Evolutionary conservation across 352 stramenopile genomes (phyloP).

Genomic region (Phytophthora ramorum): DNA sequence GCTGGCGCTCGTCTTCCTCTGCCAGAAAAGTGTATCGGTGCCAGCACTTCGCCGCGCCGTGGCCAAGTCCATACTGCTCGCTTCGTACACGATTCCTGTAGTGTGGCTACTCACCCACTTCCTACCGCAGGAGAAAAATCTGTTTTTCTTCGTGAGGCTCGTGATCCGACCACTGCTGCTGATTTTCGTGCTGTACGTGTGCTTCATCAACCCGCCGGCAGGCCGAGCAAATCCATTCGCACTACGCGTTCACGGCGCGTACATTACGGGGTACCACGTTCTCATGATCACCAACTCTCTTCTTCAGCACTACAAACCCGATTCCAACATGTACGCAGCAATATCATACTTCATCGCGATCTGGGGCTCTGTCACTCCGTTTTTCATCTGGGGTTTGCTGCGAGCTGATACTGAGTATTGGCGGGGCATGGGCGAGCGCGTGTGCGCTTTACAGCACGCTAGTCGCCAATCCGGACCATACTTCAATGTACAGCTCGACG

Average conservation of each 20-base stretch:
- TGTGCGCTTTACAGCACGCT: slow-evolving; percentile 39
- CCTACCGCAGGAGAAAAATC: slow-evolving; percentile 6
- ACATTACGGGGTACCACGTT: slow-evolving; percentile 39
- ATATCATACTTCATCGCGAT: slow-evolving; percentile 30
- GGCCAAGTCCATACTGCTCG: slow-evolving; percentile 46
- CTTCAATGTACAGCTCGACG: slow-evolving; percentile 30
- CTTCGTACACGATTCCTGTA: slow-evolving; percentile 53
- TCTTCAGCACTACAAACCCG: slow-evolving; percentile 18
- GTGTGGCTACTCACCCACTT: slow-evolving; percentile 34
- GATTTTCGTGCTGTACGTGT: slow-evolving; percentile 43
- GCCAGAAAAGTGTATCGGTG: slow-evolving; percentile 71
- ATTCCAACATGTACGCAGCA: slow-evolving; percentile 3
- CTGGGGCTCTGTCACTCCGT: slow-evolving; percentile 41
- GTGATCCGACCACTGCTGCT: slow-evolving; percentile 27
- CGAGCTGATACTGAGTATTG: slow-evolving; percentile 62
- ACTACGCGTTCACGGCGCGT: slow-evolving; percentile 42
- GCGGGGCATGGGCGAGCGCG: slow-evolving; percentile 48
- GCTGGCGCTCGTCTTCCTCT: slow-evolving; percentile 54
- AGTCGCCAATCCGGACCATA: slow-evolving; percentile 5
- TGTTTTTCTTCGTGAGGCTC: slow-evolving; percentile 34
- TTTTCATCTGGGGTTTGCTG: slow-evolving; percentile 60
- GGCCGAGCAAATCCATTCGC: slow-evolving; percentile 34
- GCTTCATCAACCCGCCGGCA: slow-evolving; percentile 38
- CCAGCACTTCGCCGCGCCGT: slow-evolving; percentile 54
- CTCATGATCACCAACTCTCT: slow-evolving; percentile 31